These are phyloP conservation scores for Alectoria sarmentosa DNA, from an alignment of 495 filamentous ascomycete species.

Conservation along the genomic window DNA sequence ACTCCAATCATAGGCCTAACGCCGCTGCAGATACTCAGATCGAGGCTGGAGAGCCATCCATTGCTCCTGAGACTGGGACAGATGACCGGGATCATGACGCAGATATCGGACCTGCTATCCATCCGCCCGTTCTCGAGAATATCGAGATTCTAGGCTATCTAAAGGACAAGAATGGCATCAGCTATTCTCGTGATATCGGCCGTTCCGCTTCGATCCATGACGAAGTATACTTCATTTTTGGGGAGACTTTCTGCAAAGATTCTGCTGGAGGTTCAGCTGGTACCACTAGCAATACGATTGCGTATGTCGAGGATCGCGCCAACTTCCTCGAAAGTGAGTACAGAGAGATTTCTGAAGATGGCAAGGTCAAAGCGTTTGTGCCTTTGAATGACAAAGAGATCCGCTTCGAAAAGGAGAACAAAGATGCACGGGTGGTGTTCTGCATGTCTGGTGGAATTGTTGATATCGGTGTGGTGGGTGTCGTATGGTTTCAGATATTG, in stretches of 20 bases:
- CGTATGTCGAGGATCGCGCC: conserved; percentile 15
- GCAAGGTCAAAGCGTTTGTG: conserved; percentile 20
- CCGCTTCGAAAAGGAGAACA: conserved; percentile 14
- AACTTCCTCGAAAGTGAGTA: conserved; percentile 18
- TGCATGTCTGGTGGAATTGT: conserved; percentile 27
- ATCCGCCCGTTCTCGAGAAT: conserved; percentile 16
- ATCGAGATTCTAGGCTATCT: conserved; percentile 24
- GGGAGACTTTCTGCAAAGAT: conserved; percentile 29
- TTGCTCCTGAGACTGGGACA: not conserved
- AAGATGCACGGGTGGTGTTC: conserved; percentile 20
- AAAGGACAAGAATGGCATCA: conserved; percentile 12
- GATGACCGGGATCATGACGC: not conserved
- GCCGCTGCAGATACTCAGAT: not conserved
- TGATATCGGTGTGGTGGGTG: conserved; percentile 19
- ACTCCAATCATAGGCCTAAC: not conserved
- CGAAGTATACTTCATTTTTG: conserved; percentile 23
- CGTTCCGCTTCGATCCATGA: conserved; percentile 22
- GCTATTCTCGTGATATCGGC: conserved; percentile 27
- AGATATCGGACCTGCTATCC: conserved; percentile 13
- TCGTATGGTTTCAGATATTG: conserved; percentile 25
- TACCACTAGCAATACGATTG: conserved; percentile 24
- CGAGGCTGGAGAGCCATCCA: not conserved
- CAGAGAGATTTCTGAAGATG: conserved; percentile 11
- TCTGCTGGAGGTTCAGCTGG: conserved; percentile 26
- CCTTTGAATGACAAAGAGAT: conserved; percentile 13